phyloP scores from a whole-genome alignment of 345 rosid species.

The Abelmoschus esculentus region DNA sequence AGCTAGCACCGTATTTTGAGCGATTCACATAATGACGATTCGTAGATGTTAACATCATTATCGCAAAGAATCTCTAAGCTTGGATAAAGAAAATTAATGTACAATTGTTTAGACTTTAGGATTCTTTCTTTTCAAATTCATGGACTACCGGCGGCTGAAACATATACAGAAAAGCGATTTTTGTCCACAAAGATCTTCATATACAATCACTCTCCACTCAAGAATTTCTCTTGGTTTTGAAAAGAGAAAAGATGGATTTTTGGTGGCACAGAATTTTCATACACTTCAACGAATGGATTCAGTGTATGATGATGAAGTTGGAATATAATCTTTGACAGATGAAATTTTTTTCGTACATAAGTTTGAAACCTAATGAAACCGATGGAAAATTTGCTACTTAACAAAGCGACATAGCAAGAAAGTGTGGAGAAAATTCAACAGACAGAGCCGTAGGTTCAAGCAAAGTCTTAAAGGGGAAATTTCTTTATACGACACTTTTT shows the following conservation, averaged over 20 bases:
- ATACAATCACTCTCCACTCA: background rate
- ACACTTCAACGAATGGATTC: background rate
- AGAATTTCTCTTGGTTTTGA: background rate
- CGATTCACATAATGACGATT: no score
- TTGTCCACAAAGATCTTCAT: background rate
- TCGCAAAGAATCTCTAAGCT: no score
- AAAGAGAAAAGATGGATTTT: background rate
- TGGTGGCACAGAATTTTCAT: background rate
- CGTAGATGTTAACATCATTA: no score
- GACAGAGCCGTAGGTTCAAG: background rate
- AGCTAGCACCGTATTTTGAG: no score
- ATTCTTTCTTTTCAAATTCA: background rate
- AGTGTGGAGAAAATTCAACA: background rate
- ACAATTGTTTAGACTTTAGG: no score
- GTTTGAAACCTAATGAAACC: background rate
- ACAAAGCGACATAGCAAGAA: background rate
- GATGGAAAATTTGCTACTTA: background rate
- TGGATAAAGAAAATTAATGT: no score
- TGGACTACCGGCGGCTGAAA: background rate
- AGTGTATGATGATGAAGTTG: background rate
- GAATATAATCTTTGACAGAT: background rate
- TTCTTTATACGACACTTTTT: background rate
- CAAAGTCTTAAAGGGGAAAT: background rate
- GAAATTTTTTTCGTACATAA: background rate
- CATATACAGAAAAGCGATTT: background rate